Base-by-base conservation (phyloP, 129 eudicot species). In the Apium graveolens region DNA sequence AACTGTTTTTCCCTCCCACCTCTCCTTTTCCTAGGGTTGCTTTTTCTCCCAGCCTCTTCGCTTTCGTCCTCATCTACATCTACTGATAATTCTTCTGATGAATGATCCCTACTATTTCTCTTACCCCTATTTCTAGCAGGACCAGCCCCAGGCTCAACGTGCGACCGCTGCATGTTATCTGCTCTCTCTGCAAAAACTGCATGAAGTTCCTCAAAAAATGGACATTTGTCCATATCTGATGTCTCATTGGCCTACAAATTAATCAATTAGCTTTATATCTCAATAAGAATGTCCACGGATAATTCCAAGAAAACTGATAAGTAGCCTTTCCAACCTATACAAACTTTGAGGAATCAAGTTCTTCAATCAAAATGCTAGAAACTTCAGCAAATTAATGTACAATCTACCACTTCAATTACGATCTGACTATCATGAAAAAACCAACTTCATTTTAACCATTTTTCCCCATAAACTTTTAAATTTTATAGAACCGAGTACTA, bases 181-280 rank as follows among this genome's bases (percentile, higher is more conserved):
- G 75, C 80, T 78, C 87, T 78, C 55, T 84, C 85, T 1, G 86
- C 75, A 65, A 92, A 92, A 5, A 88, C 34, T n/a, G 89, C 87
- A 80, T 87, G 91, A 72, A 92, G 80, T 78, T 90, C 91, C 45
- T 92, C 85, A 39, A 85, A 90, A 80, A 83, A 92, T 24, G 93
- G 96, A 83, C 85, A 88, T 45, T 90, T 86, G 16, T 87, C 91
- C 26, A 74, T 76, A 73, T 82, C 91, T 17, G 84, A 78, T 84
- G 91, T 82, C 70, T 92, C 92, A 80, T 80, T 84, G 43, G 86
- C 97, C 97, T 92, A 11, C 68, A 74, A 32, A 77, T 44, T 49
- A 37, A 83, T 82, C 17, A 78, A 60, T 55, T 42, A 49, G 73
- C 73, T 53, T 26, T 85, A 10, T 31, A 24, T 46, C 51, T 73